Evolutionary conservation across 257 asterid genomes (phyloP), one percentile per base, ranked within the genome.

Genomic region (Solanum microdontum): DNA sequence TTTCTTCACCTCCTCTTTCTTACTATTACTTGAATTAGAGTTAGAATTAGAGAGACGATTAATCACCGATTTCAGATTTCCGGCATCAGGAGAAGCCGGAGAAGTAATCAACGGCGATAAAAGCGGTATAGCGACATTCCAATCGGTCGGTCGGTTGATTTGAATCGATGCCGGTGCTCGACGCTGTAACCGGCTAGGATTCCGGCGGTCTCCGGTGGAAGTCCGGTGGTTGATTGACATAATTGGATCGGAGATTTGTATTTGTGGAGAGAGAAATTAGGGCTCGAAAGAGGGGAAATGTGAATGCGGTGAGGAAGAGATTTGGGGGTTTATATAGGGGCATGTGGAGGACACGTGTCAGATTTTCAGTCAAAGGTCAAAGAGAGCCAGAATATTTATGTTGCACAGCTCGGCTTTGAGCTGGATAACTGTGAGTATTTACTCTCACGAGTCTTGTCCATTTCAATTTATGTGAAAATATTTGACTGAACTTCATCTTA

Each of bases 51-150:
- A 2, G 7, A 60, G 11, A 3, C 58, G 39, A 84, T 84, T 84
- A 0, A 84, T 84, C 15, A 62, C 87, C 13, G 43, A 40, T 30
- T 68, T 84, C 7, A 84, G 40, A 8, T 39, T 84, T 4, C 45
- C 39, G 19, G 39, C 79, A 82, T 82, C 86, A 24, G 43, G 74
- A 14, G 80, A 69, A 6, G 28, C 58, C 19, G 90, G 90, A 24
- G 90, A 84, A 60, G 88, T 60, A 69, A 85, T 70, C 84, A 84
- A 88, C 83, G 90, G 90, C 7, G 90, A 88, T 13, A 88, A 77
- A 23, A 88, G 87, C 32, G 90, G 90, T 30, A 88, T 88, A 48
- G 90, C 88, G 4, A 75, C 90, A 36, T 88, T 88, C 90, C 88
- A 88, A n/a, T 68, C 79, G 28, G 60, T 30, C 21, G 66, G 26